phyloP scores from a whole-genome alignment of 352 stramenopile species.

The Globisporangium solare region DNA sequence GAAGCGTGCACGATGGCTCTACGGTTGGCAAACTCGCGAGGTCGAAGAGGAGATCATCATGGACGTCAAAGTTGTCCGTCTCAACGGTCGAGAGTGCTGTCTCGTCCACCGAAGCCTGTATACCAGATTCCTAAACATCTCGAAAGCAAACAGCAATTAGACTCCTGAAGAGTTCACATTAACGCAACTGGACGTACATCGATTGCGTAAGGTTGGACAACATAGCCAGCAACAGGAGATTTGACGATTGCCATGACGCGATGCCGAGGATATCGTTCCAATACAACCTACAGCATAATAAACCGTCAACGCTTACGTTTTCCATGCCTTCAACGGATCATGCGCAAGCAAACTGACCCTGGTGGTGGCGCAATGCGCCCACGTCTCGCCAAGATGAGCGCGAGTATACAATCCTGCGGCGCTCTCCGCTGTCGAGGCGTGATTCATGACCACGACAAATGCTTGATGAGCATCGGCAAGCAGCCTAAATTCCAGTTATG shows the following conservation, averaged over 20 bases:
- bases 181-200: conserved; percentile 25
- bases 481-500: conserved; percentile 22
- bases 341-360: conserved; percentile 23
- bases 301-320: not conserved
- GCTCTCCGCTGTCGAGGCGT: conserved; percentile 33
- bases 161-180: not conserved
- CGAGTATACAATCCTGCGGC: conserved; percentile 55
- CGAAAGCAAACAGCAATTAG: not conserved
- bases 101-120: conserved; percentile 30
- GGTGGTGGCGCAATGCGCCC: conserved; percentile 66
- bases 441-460: conserved; percentile 69
- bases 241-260: conserved; percentile 62
- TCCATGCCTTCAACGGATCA: too few relatives aligned
- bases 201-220: conserved; percentile 63
- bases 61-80: conserved; percentile 30
- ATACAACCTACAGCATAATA: conserved; percentile 7
- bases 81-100: conserved; percentile 9
- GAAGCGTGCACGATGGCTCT: conserved; percentile 39
- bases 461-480: conserved; percentile 58
- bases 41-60: conserved; percentile 55
- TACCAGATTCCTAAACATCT: conserved; percentile 29
- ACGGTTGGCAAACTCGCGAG: conserved; percentile 35
- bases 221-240: conserved; percentile 44
- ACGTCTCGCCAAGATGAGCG: conserved; percentile 56
- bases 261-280: conserved; percentile 42